Conservation (phyloP, 1,139 yeast species). For the Yamadazyma songkhlaensis region DNA sequence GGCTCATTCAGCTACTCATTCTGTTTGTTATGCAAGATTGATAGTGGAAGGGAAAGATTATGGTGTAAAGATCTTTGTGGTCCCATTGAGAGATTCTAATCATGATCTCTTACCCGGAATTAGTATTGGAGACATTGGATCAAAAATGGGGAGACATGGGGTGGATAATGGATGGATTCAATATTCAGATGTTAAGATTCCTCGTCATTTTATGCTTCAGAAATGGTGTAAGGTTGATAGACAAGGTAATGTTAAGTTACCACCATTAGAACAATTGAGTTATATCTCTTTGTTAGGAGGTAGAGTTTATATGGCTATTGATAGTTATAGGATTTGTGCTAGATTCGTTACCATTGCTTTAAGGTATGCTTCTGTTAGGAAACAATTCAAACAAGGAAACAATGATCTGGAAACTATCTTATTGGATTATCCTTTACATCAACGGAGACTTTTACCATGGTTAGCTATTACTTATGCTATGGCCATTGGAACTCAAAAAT, state of each 20-base stretch:
- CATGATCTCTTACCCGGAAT: conserved; percentile 45
- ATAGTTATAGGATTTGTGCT: conserved; percentile 42
- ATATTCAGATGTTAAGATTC: conserved; percentile 43
- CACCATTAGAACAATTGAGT: conserved; percentile 47
- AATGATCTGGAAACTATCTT: conserved; percentile 34
- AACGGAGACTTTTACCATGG: conserved; percentile 43
- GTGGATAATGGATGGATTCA: conserved; percentile 53
- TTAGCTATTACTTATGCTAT: conserved; percentile 44
- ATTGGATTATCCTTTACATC: conserved; percentile 48
- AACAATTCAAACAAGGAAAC: conserved; percentile 36
- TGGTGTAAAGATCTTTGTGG: conserved; percentile 49
- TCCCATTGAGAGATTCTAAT: conserved; percentile 45
- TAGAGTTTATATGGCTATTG: conserved; percentile 44
- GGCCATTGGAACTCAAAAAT: conserved; percentile 39
- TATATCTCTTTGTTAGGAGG: conserved; percentile 47
- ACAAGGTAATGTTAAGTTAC: conserved; percentile 40
- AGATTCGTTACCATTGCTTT: conserved; percentile 43
- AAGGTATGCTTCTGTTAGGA: conserved; percentile 45
- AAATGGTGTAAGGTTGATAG: conserved; percentile 43
- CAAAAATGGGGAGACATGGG: conserved; percentile 51
- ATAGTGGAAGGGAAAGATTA: conserved; percentile 44
- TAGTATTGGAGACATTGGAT: conserved; percentile 46
- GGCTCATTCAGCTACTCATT: conserved; percentile 49
- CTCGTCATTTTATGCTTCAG: conserved; percentile 48
- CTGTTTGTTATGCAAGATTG: conserved; percentile 42